Percentiles rank a stretch among this genome's conserved stretches.
These are phyloP conservation scores for Ophiostoma himal-ulmi DNA, from an alignment of 2,329 filamentous ascomycete genomes.

Conservation along the genomic window DNA sequence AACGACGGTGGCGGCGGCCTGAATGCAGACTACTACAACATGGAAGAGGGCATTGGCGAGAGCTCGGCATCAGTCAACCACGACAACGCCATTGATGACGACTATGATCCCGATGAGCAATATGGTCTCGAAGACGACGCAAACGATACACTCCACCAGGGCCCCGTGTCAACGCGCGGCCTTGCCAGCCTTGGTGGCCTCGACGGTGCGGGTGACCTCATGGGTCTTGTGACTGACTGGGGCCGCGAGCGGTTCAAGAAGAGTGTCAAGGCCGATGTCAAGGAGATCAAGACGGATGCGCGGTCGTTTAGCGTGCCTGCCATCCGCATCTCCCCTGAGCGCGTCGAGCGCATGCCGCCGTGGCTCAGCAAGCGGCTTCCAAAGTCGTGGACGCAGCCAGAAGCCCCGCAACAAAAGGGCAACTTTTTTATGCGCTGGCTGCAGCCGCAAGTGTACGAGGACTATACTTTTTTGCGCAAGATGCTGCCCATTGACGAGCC, in stretches of 20 bases:
- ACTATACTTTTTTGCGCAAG: slow-evolving; percentile 53
- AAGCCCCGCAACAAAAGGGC: slow-evolving; percentile 32
- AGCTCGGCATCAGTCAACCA: not conserved
- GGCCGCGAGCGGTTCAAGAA: slow-evolving; percentile 26
- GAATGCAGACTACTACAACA: slow-evolving; percentile 33
- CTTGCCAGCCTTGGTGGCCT: slow-evolving; percentile 30
- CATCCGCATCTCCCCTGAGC: not conserved
- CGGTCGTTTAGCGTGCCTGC: slow-evolving; percentile 28
- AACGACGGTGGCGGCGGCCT: slow-evolving; percentile 25
- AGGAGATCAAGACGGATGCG: slow-evolving; percentile 26
- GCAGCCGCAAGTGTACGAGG: slow-evolving; percentile 54
- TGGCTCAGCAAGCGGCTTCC: not conserved
- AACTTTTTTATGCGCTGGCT: slow-evolving; percentile 49
- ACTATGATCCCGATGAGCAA: not conserved
- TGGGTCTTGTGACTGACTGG: slow-evolving; percentile 28
- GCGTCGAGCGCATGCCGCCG: not conserved
- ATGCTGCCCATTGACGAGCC: slow-evolving; percentile 24
- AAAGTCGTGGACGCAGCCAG: not conserved
- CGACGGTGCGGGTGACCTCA: slow-evolving; percentile 31
- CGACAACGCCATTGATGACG: slow-evolving; percentile 9
- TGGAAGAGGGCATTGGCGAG: slow-evolving; percentile 26
- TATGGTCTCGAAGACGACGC: slow-evolving; percentile 36
- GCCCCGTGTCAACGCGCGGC: slow-evolving; percentile 23
- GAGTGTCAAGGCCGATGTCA: slow-evolving; percentile 26
- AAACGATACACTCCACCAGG: slow-evolving; percentile 32